Base-by-base conservation (phyloP, 2,329 filamentous ascomycete species). In the Atkinsonella hypoxylon region DNA sequence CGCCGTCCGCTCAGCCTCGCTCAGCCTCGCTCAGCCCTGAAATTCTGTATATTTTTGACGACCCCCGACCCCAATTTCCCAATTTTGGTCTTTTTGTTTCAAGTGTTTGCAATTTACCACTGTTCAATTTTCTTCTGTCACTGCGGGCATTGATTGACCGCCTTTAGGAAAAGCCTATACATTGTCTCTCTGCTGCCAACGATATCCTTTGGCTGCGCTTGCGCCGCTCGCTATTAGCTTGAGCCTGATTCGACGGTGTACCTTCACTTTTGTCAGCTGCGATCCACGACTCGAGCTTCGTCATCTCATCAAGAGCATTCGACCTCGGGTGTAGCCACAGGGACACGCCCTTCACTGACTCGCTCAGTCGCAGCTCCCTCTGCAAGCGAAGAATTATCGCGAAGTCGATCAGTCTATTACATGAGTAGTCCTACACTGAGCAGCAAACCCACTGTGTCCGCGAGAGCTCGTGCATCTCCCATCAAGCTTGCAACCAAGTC, bases 401-500 rank as follows among this genome's bases (percentile, higher is more conserved):
- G 26, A 26, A 2, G n/a, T 15, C 46, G 15, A 7, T 31, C 17
- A 17, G 26, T 20, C 20, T 15, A 26, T 48, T 56, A 53, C 54
- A 77, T 77, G 74, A 68, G 68, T 51, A 71, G 71, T 58, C 61
- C 61, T 47, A 56, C 65, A 47, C 57, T 60, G 41, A 64, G 66
- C 60, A 66, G 65, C 61, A 58, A 59, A 52, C 59, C 62, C 20
- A 61, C 61, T 51, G 62, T 64, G 51, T 64, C 71, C 49, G 67
- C 68, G 46, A 68, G 74, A 4, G 42, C 51, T 17, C 39, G 48
- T 22, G 45, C 52, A 5, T 45, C 53, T 45, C 76, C 78, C 43
- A 69, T 71, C 44, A 79, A 79, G 55, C 77, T 77, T 20, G 70
- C 76, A 42, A 69, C 73, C 45, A 84, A 84, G 58, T 69, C 72